Base-by-base conservation (phyloP, 2,329 filamentous ascomycete species). In the Penicillium griseofulvum region DNA sequence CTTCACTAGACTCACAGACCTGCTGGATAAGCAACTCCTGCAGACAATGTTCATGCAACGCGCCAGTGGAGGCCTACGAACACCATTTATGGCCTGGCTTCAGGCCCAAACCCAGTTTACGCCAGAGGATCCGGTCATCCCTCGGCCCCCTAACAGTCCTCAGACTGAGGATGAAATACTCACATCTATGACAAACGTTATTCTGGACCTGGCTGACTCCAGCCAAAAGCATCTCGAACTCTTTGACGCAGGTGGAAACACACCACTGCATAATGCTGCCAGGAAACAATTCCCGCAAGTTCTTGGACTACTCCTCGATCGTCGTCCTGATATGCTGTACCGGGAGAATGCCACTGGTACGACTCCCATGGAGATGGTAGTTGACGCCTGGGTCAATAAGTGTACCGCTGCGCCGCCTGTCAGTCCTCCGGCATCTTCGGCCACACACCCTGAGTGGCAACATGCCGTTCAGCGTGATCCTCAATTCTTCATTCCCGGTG, bases 291-390 rank as follows among this genome's bases (percentile, higher is more conserved):
- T 86, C 1, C 78, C 80, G 14, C 76, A 84, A 61, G 78, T 89
- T 28, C 85, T 89, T 3, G 53, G 65, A 16, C 16, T 63, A 11
- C 66, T 74, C 38, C 72, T 91, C 11, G 74, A 81, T 10, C 76
- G 76, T 60, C 78, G 82, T 17, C 83, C 87, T 0, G 77, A 79
- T 26, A 76, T 91, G 1, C 74, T 91, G 0, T 80, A 83, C 62
- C 82, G 86, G 22, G 90, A 94, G 69, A 92, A 92, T 62, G 84
- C 88, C 0, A 88, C 88, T 0, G 90, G 90, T 1, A 81, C 83
- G 16, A 94, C 89, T 0, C 87, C 90, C 0, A 78, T 81, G 28
- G 89, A 94, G 17, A 57, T 73, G 31, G 68, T 67, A 2, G 63
- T 63, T 7, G 64, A 66, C 33, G 53, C 53, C 8, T 73, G 71